These are phyloP conservation scores for Yamadazyma triangularis DNA, from an alignment of 1,139 yeast genomes.

Conservation along the genomic window DNA sequence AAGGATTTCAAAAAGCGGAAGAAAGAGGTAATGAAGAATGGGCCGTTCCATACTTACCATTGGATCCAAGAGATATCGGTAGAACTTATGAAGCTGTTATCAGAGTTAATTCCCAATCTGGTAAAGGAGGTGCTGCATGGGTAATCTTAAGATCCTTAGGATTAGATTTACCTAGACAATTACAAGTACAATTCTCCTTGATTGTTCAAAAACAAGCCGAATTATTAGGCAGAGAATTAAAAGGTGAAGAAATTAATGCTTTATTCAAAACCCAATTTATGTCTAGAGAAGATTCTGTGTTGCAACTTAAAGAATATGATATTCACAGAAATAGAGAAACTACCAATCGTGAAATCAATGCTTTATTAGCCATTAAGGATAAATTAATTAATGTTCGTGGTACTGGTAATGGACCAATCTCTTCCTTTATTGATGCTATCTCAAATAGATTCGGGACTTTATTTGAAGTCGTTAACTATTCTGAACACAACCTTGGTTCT, in stretches of 20 bases:
- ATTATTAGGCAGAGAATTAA: slow-evolving; percentile 76
- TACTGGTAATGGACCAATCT: slow-evolving; percentile 91
- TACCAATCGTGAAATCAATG: slow-evolving; percentile 26
- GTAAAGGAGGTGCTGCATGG: slow-evolving; percentile 99
- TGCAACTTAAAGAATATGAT: slow-evolving; percentile 50
- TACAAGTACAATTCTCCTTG: slow-evolving; percentile 86
- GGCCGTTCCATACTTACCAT: slow-evolving; percentile 92
- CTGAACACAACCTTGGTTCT: slow-evolving; percentile 88
- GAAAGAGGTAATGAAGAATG: slow-evolving; percentile 41
- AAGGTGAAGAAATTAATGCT: slow-evolving; percentile 68
- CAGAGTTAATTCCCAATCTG: slow-evolving; percentile 96
- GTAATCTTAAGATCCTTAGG: slow-evolving; percentile 83
- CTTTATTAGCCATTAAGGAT: slow-evolving; percentile 45
- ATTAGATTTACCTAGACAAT: slow-evolving; percentile 84
- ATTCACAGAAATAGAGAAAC: slow-evolving; percentile 25
- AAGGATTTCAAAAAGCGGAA: slow-evolving; percentile 59
- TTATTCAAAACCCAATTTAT: slow-evolving; percentile 68
- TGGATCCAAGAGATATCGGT: slow-evolving; percentile 95
- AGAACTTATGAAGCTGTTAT: slow-evolving; percentile 97
- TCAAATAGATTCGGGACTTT: slow-evolving; percentile 49
- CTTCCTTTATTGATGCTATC: slow-evolving; percentile 81
- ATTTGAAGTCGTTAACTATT: slow-evolving; percentile 76
- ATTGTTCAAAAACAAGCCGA: slow-evolving; percentile 84
- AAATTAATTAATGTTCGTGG: slow-evolving; percentile 52
- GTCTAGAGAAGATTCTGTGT: slow-evolving; percentile 41